These are phyloP conservation scores for Poterioochromonas sp. DNA, from an alignment of 352 stramenopile species.

Conservation along the genomic window DNA sequence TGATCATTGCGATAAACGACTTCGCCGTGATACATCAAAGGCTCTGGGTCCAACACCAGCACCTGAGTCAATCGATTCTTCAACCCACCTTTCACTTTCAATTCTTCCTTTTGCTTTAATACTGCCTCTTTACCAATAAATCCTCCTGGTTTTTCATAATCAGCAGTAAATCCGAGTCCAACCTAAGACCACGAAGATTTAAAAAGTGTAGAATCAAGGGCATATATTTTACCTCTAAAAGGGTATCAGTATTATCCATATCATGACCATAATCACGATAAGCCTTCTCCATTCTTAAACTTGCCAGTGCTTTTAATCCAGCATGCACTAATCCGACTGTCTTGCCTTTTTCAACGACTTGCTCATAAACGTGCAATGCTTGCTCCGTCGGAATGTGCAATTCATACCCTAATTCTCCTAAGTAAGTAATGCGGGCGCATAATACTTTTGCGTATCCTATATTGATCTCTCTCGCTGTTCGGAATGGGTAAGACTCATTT, in stretches of 20 bases:
- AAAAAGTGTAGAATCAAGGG: not conserved
- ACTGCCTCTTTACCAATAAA: slow-evolving; percentile 53
- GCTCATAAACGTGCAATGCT: slow-evolving; percentile 35
- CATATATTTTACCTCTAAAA: too few species aligned
- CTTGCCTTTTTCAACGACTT: not conserved
- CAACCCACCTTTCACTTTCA: slow-evolving; percentile 36
- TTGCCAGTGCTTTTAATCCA: slow-evolving; percentile 51
- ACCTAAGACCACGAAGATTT: slow-evolving; percentile 45
- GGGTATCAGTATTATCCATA: slow-evolving; percentile 56
- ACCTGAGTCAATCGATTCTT: slow-evolving; percentile 39
- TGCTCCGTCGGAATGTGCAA: slow-evolving; percentile 38
- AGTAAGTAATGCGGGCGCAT: slow-evolving; percentile 44
- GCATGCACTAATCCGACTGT: slow-evolving; percentile 45
- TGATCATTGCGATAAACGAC: slow-evolving; percentile 51
- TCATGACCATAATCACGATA: slow-evolving; percentile 61
- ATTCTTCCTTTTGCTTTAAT: slow-evolving; percentile 40
- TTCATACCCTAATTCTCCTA: slow-evolving; percentile 45
- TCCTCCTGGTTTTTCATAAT: slow-evolving; percentile 50
- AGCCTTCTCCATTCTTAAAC: slow-evolving; percentile 53
- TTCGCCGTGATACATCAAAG: slow-evolving; percentile 53
- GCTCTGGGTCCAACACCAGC: slow-evolving; percentile 42
- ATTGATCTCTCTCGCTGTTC: slow-evolving; percentile 46
- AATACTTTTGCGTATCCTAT: slow-evolving; percentile 48
- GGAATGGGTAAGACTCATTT: slow-evolving; percentile 49
- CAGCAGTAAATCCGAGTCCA: slow-evolving; percentile 54